A percentile compares a stretch with the other conserved stretches of the same genome.
Conservation (phyloP, 2,329 filamentous ascomycete species). For the Cyclaneusma minus region DNA sequence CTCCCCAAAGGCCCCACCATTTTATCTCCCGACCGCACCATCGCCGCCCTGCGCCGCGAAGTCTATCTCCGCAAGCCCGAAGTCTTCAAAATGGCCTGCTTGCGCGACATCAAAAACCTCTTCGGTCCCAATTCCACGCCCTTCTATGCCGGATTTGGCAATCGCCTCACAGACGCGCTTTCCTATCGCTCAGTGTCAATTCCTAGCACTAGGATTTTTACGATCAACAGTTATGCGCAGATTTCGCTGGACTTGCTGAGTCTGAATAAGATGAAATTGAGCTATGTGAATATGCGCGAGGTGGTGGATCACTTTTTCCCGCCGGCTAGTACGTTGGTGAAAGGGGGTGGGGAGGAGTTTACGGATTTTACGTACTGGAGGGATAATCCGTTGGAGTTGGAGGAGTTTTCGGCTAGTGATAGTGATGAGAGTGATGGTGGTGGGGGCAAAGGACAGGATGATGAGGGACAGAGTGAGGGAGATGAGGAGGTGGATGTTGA, state of each 20-base stretch:
- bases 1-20: conserved; percentile 88
- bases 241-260: conserved; percentile 81
- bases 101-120: conserved; percentile 82
- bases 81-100: conserved; percentile 98
- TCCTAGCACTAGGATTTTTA: conserved; percentile 86
- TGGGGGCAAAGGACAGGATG: conserved; percentile 28
- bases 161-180: conserved; percentile 87
- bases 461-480: conserved; percentile 31
- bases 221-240: conserved; percentile 95
- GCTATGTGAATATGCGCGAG: conserved; percentile 92
- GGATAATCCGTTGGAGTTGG: conserved; percentile 65
- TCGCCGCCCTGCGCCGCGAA: conserved; percentile 81
- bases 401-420: conserved; percentile 79
- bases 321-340: conserved; percentile 72
- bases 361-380: conserved; percentile 98
- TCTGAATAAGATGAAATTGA: conserved; percentile 89
- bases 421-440: conserved; percentile 38
- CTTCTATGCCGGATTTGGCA: conserved; percentile 95
- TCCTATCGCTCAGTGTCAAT: conserved; percentile 95
- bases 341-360: conserved; percentile 81
- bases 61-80: conserved; percentile 93
- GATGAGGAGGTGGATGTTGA: conserved; percentile 31
- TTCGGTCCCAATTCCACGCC: conserved; percentile 66
- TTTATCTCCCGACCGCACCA: conserved; percentile 84
- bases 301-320: conserved; percentile 98